These are phyloP conservation scores for Leccinum rimulosum DNA, from an alignment of 768 basidiomycete genomes.

Conservation along the genomic window DNA sequence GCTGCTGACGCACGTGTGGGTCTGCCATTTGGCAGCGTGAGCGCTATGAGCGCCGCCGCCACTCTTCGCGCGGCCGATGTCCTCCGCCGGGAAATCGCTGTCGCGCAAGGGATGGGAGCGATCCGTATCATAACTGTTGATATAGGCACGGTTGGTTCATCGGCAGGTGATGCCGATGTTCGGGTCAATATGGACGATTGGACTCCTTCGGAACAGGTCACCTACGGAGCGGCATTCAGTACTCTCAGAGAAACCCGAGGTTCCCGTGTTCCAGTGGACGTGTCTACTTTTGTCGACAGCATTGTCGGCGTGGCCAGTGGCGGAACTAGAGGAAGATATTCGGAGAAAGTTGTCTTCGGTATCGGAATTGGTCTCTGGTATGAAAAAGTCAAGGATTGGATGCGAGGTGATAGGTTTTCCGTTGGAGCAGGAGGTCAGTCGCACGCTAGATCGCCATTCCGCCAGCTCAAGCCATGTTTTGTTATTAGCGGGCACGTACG, in stretches of 20 bases:
- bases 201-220: constrained; percentile 70
- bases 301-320: constrained; percentile 59
- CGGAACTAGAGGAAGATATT: constrained; percentile 41
- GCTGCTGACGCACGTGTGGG: constrained; percentile 71
- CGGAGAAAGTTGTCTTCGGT: constrained; percentile 41
- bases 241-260: constrained; percentile 42
- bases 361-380: constrained; percentile 41
- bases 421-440: constrained; percentile 78
- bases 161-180: constrained; percentile 29
- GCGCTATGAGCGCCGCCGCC: constrained; percentile 74
- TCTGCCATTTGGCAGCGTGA: constrained; percentile 60
- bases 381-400: constrained; percentile 48
- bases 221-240: constrained; percentile 70
- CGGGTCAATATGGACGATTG: constrained; percentile 61
- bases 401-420: constrained; percentile 65
- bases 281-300: constrained; percentile 55
- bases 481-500: constrained; percentile 70
- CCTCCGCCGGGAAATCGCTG: constrained; percentile 69
- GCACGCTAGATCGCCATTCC: background rate
- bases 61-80: constrained; percentile 72
- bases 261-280: constrained; percentile 53
- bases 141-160: constrained; percentile 54
- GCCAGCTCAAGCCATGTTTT: constrained; percentile 11
- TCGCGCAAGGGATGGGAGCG: constrained; percentile 59
- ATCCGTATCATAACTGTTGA: constrained; percentile 63